Evolutionary conservation across 228 moss, liverwort and hornwort genomes (phyloP).

Genomic region (Sphagnum fallax): DNA sequence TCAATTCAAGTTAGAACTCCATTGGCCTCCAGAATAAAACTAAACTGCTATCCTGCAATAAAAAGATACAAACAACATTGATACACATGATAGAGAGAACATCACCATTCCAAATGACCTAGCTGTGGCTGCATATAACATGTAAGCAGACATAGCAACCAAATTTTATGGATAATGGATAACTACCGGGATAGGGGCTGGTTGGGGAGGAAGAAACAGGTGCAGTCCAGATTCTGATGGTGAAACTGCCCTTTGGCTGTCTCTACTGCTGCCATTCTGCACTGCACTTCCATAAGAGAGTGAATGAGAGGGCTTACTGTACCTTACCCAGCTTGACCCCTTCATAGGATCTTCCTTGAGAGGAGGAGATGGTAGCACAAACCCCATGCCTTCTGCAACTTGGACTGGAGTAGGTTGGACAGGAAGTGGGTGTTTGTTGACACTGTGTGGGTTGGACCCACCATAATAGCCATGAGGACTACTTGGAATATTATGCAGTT

Average conservation of each 20-base stretch:
- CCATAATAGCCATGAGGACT: conserved; percentile 50
- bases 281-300: conserved; percentile 42
- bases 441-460: conserved; percentile 17
- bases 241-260: conserved; percentile 68
- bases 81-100: no score
- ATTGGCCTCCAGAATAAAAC: no score
- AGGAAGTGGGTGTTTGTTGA: conserved; percentile 58
- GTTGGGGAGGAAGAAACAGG: conserved; percentile 78
- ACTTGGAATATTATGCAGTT: conserved; percentile 28
- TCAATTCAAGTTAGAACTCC: no score
- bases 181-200: conserved; percentile 74
- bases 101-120: no score
- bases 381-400: conserved; percentile 52
- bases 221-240: conserved; percentile 32
- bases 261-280: conserved; percentile 63
- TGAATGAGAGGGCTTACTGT: conserved; percentile 18
- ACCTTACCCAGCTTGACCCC: conserved; percentile 57
- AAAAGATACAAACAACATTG: no score
- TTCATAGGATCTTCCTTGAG: conserved; percentile 45
- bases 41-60: no score
- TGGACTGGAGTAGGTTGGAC: conserved; percentile 55
- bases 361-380: conserved; percentile 38
- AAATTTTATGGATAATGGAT: no score
- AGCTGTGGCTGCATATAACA: no score
- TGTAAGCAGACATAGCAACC: no score